Percentiles rank a stretch among this genome's conserved stretches.
Conservation (phyloP, 2,329 filamentous ascomycete genomes). For the Nothopassalora personata region DNA sequence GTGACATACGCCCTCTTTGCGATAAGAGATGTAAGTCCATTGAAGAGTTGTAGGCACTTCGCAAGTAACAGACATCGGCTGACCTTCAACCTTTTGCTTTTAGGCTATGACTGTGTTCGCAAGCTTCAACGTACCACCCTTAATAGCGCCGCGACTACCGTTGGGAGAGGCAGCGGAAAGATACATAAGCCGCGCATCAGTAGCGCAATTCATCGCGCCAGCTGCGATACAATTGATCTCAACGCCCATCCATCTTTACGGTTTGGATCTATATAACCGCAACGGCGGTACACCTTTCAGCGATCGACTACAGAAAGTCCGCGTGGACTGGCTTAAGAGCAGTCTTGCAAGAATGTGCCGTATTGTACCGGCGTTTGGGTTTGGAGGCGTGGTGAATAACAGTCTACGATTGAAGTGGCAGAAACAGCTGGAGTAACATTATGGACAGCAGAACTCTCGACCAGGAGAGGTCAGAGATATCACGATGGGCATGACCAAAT, state of each 20-base stretch:
- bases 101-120: constrained; percentile 71
- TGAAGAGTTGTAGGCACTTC: no score
- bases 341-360: constrained; percentile 70
- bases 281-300: constrained; percentile 44
- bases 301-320: constrained; percentile 63
- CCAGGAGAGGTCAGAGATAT: not conserved
- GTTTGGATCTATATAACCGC: constrained; percentile 81
- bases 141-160: constrained; percentile 65
- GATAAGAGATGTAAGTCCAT: constrained; percentile 60
- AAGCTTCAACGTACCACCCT: constrained; percentile 79
- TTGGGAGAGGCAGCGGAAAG: constrained; percentile 43
- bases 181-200: constrained; percentile 42
- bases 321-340: constrained; percentile 70
- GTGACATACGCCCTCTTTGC: constrained; percentile 75
- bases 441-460: not conserved
- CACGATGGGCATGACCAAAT: not conserved
- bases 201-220: constrained; percentile 76
- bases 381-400: constrained; percentile 80
- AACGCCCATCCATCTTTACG: constrained; percentile 79
- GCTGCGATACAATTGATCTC: constrained; percentile 72
- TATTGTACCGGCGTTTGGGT: constrained; percentile 82
- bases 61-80: no score
- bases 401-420: constrained; percentile 65
- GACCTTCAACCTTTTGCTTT: no score
- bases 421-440: constrained; percentile 48